These are phyloP conservation scores for Phalaenopsis aphrodite DNA, from an alignment of 106 monocot species.

Conservation along the genomic window DNA sequence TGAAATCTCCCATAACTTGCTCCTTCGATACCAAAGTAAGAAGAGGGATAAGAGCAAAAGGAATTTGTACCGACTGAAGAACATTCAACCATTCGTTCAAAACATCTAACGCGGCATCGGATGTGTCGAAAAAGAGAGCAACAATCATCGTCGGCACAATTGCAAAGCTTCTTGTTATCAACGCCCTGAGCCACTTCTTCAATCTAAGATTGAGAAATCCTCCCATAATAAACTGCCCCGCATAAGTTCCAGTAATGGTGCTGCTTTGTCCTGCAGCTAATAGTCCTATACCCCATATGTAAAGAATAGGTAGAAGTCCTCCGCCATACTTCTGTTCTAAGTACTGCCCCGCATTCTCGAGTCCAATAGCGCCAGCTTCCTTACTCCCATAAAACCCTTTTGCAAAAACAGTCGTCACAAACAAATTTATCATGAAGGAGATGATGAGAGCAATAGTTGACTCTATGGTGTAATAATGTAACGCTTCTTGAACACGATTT, in stretches of 20 bases:
- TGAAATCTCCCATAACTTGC: constrained; percentile 73
- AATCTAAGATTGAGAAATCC: constrained; percentile 79
- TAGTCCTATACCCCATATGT: constrained; percentile 91
- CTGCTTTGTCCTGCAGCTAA: constrained; percentile 91
- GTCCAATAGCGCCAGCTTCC: constrained; percentile 58
- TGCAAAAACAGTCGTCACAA: constrained; percentile 87
- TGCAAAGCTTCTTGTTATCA: constrained; percentile 90
- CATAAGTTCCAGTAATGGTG: constrained; percentile 93
- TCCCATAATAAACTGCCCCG: constrained; percentile 97
- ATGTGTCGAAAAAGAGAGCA: constrained; percentile 64
- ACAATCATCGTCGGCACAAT: constrained; percentile 87
- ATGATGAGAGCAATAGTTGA: constrained; percentile 56
- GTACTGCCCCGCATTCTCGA: constrained; percentile 83
- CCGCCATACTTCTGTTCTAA: constrained; percentile 80
- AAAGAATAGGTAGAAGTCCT: constrained; percentile 68
- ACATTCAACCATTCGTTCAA: constrained; percentile 91
- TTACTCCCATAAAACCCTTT: constrained; percentile 77
- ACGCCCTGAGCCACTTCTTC: constrained; percentile 85
- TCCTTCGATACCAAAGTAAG: constrained; percentile 85
- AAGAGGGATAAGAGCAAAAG: constrained; percentile 89
- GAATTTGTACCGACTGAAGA: constrained; percentile 88
- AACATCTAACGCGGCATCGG: constrained; percentile 63
- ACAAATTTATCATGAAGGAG: constrained; percentile 78
- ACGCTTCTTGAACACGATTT: constrained; percentile 58
- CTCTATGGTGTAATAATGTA: constrained; percentile 84